phyloP scores from a whole-genome alignment of 2,329 filamentous ascomycete genomes.

The Fusarium scirpi region DNA sequence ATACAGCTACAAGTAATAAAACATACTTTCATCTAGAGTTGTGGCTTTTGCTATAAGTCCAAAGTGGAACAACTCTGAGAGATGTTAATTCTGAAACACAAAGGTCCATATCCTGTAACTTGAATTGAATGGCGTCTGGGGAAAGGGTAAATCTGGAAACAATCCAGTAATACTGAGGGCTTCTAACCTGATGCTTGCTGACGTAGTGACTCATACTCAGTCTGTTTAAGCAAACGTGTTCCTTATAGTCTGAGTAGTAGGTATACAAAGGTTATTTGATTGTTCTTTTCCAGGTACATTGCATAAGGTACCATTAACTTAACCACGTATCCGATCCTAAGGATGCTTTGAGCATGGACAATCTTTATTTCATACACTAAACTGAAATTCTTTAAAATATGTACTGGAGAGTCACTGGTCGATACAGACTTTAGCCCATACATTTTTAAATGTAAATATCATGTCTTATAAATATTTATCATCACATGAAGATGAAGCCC shows the following conservation, averaged over 20 bases:
- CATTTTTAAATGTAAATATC: background rate
- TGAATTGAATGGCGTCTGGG: background rate
- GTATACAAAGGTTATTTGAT: too few relatives aligned
- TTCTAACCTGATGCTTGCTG: background rate
- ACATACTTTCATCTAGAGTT: background rate
- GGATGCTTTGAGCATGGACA: background rate
- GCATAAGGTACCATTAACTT: background rate
- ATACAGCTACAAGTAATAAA: background rate
- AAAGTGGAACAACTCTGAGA: background rate
- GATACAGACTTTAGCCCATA: background rate
- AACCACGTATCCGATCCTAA: background rate
- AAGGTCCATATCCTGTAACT: background rate
- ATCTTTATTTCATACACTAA: background rate
- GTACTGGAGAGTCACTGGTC: background rate
- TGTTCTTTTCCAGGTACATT: background rate
- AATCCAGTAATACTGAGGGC: too few relatives aligned
- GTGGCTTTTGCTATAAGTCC: background rate
- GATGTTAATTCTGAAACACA: background rate
- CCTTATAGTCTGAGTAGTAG: background rate
- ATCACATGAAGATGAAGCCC: constrained; percentile 37
- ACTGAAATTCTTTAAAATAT: background rate
- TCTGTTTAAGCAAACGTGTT: background rate
- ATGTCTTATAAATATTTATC: background rate
- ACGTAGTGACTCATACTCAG: background rate
- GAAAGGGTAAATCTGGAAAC: too few relatives aligned